A percentile compares a stretch with the other conserved stretches of the same genome.
These are phyloP conservation scores for Ocimum tenuiflorum DNA, from an alignment of 257 asterid species.

Conservation along the genomic window DNA sequence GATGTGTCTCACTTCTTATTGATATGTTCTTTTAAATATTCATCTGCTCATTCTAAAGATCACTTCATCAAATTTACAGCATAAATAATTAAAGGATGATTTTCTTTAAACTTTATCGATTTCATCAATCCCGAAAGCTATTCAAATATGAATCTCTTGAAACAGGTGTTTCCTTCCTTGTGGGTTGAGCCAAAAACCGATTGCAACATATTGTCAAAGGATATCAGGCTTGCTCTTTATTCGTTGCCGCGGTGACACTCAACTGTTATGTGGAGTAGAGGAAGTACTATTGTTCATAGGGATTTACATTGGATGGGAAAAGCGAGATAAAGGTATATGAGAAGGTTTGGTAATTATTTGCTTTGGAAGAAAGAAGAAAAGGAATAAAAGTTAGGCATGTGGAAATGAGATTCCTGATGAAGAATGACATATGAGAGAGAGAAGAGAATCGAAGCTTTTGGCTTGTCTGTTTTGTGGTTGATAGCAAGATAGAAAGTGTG, in stretches of 20 bases:
- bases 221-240: constrained; percentile 24
- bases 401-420: constrained; percentile 57
- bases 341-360: constrained; percentile 49
- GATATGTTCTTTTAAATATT: not conserved
- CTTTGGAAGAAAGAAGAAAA: constrained; percentile 46
- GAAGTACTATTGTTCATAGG: constrained; percentile 33
- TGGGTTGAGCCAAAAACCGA: constrained; percentile 31
- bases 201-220: constrained; percentile 19
- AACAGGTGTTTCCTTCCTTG: constrained; percentile 24
- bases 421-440: constrained; percentile 34
- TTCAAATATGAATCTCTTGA: constrained; percentile 31
- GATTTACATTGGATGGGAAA: constrained; percentile 49
- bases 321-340: constrained; percentile 34
- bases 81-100: constrained; percentile 7
- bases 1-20: not conserved
- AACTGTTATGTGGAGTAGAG: constrained; percentile 24
- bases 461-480: constrained; percentile 51
- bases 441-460: constrained; percentile 48
- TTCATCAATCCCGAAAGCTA: constrained; percentile 27
- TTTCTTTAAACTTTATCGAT: constrained; percentile 26
- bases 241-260: constrained; percentile 43
- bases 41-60: not conserved
- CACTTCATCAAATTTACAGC: not conserved
- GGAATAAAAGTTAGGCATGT: constrained; percentile 46
- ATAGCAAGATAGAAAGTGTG: constrained; percentile 33